Evolutionary conservation across 208 protist genomes (phyloP), one percentile per base, ranked within the genome.

Genomic region (Baffinella frigidus): DNA sequence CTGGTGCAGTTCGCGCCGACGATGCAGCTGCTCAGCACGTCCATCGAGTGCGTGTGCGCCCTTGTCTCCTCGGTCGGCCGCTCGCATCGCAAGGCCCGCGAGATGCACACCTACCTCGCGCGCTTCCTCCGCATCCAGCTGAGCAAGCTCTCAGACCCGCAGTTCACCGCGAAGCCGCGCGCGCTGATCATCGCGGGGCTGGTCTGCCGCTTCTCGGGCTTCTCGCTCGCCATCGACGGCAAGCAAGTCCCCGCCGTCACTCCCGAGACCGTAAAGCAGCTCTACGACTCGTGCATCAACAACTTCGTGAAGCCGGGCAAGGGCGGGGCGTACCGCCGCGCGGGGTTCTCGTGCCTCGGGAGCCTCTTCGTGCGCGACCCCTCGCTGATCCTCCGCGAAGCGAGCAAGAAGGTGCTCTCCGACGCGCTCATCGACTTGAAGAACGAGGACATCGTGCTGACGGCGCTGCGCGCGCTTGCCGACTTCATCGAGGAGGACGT

Each of bases 401-500:
- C 36, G 3, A 20, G 39, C 4, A 45, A 87, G 77, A 33, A 43
- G 33, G 77, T 33, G 27, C 50, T 87, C 35, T 11, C 77, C 44
- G 43, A 11, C 17, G 77, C n/a, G 30, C 38, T 87, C 9, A 27
- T 1, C 0, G 41, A 56, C 4, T 61, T 2, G 33, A 41, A 67
- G 39, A 36, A 17, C 38, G 77, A 87, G 50, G 77, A 87, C 14
- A 74, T 74, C 38, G 7, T 24, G 7, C 71, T 30, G 30, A 33
- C 61, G 48, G 77, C 77, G 33, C 17, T 87, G 33, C 27, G 14
- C 10, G 77, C 77, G 27, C 24, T 87, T 20, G 36, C 77, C 17
- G 77, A 87, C 43, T 87, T 87, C 39, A 35, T 87, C 30, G 77
- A 61, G 33, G 77, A 87, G 50, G 77, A 87, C 39, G 77, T 87